phyloP scores from a whole-genome alignment of 1,284 basidiomycete species.

The Volvariella volvacea region DNA sequence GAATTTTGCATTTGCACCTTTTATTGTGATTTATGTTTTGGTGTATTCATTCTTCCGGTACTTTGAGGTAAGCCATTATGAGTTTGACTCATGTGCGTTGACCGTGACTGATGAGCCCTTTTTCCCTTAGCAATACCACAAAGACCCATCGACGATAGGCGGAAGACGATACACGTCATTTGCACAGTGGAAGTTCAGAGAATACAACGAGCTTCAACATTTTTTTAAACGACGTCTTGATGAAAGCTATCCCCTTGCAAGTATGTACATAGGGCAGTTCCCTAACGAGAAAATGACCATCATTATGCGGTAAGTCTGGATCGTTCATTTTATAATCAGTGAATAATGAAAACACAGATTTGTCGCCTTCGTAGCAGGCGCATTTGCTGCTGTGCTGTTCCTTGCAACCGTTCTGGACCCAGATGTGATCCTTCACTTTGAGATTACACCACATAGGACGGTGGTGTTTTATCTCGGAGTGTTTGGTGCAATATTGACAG shows the following conservation, averaged over 20 bases:
- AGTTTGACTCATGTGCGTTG: too few species aligned
- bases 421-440: constrained; percentile 88
- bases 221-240: constrained; percentile 83
- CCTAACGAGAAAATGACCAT: constrained; percentile 91
- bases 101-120: constrained; percentile 2
- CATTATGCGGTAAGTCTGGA: constrained; percentile 67
- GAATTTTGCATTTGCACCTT: constrained; percentile 93
- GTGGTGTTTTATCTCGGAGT: constrained; percentile 90
- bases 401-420: constrained; percentile 90
- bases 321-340: constrained; percentile 5
- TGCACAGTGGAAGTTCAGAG: constrained; percentile 97
- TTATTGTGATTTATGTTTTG: constrained; percentile 94
- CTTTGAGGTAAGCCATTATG: constrained; percentile 74
- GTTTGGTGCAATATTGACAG: constrained; percentile 84
- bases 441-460: constrained; percentile 89
- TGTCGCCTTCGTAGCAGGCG: constrained; percentile 92
- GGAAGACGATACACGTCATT: constrained; percentile 90
- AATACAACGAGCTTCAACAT: constrained; percentile 98
- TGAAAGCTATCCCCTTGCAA: constrained; percentile 84
- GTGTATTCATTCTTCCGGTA: constrained; percentile 99
- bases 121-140: constrained; percentile 84
- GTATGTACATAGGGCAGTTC: constrained; percentile 96
- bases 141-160: constrained; percentile 92
- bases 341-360: constrained; percentile 53
- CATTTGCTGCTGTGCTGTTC: constrained; percentile 91